A percentile compares a stretch with the other conserved stretches of the same genome.
Evolutionary conservation across 2,329 filamentous ascomycete species (phyloP).

Genomic region (Beauveria rudraprayagi): DNA sequence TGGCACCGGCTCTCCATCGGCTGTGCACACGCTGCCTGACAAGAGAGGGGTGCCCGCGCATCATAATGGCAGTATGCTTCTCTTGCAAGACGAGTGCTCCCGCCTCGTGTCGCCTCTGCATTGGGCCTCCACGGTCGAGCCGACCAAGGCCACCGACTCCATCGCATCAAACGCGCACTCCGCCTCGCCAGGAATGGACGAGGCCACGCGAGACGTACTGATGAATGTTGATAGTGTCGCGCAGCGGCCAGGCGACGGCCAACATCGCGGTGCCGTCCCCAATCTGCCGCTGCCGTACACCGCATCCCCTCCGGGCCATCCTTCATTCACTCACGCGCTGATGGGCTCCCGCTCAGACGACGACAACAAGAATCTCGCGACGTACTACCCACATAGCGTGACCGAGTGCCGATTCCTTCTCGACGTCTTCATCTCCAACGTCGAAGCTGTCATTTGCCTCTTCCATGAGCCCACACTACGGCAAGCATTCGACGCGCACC

Average conservation of each 20-base stretch:
- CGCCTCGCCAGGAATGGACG: background rate
- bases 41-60: background rate
- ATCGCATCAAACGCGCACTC: background rate
- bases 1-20: background rate
- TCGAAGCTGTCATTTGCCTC: background rate
- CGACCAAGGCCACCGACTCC: background rate
- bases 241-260: background rate
- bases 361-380: background rate
- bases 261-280: too few species aligned
- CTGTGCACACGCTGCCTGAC: background rate
- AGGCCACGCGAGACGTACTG: background rate
- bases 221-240: background rate
- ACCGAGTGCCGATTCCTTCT: background rate
- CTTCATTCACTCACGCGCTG: background rate
- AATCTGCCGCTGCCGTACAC: background rate
- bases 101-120: background rate
- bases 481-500: background rate
- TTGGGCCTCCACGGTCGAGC: background rate
- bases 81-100: background rate
- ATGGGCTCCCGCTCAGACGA: background rate
- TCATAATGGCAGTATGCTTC: background rate
- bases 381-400: background rate
- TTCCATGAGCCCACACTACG: background rate
- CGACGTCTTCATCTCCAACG: background rate
- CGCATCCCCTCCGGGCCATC: background rate